Base-by-base conservation (phyloP, 257 asterid genomes). In the Buddleja alternifolia region DNA sequence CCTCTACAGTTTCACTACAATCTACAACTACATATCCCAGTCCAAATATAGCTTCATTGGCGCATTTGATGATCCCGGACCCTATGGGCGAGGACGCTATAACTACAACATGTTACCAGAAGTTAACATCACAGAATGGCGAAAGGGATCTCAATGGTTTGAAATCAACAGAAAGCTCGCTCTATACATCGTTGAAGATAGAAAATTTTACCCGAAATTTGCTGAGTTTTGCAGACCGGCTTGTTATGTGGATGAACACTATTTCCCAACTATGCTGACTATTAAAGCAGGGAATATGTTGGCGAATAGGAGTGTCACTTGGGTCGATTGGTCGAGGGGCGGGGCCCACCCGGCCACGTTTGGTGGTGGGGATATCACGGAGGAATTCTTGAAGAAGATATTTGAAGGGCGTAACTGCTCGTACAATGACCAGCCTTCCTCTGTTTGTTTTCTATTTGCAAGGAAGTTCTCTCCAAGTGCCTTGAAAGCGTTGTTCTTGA, bases 121-220 rank as follows among this genome's bases (percentile, higher is more conserved):
- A 53, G 78, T 82, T 23, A 63, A 45, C 48, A 47, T 77, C 15
- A 20, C 63, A n/a, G 21, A 74, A 15, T 81, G 85, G 83, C 75
- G 83, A 11, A 81, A 81, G 61, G 85, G 85, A 24, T 77, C 80
- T 7, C 84, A 80, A 53, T 80, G 81, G 85, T 77, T 81, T 45
- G 78, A 79, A 57, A 62, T 74, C 60, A 69, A 78, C 55, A 24
- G 86, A 60, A 59, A 75, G 10, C 79, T 75, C 7, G 86, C 86
- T 29, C 62, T 78, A 14, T 20, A 39, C 17, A 34, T 79, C 9
- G 39, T 79, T 6, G 72, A 67, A n/a, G 83, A 79, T 20, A 61
- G 66, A 5, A 70, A 66, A 60, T 79, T 41, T 56, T 79, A 74
- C 60, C 75, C 78, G 1, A 74, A 74, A 54, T 79, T 79, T 42